Base-by-base conservation (phyloP, 2,329 filamentous ascomycete species). In the Penicillium fuscoglaucum region DNA sequence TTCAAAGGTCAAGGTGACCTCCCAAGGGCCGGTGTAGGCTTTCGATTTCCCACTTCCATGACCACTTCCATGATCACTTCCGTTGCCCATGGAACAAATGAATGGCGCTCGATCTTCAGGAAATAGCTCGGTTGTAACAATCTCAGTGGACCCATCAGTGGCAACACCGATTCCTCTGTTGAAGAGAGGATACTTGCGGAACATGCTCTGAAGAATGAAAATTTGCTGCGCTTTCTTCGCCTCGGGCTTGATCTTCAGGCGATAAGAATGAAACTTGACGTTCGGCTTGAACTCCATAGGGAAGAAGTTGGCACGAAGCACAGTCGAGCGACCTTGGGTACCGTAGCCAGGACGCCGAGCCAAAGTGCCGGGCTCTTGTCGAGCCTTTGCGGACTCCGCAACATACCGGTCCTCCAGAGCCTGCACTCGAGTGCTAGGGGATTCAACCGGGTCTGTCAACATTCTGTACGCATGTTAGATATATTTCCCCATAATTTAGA, bases 231-330 rank as follows among this genome's bases (percentile, higher is more conserved):
- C 49, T 33, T 51, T 55, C 8, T 37, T 37, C 1, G 46, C 39
- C 3, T 55, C 49, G 1, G 59, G 63, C 2, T n/a, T 12, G 29
- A 61, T 43, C 4, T 43, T 56, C 12, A 61, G 44, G 0, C 29
- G 46, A 41, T 66, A 65, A 0, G 51, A 55, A 26, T 57, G 35
- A 37, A 62, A 58, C 3, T 19, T 39, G 17, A 55, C 6, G 2
- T 26, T 21, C 0, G 55, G 57, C 12, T 61, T 55, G 45, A 67
- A 57, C 0, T 31, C 13, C 28, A 65, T 40, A 0, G 51, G 26
- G 26, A 66, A 64, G 44, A 66, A 66, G 26, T 68, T 66, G 1
- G 64, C 57, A 10, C 63, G 59, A 17, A 66, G 37, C 1, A 41
- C 35, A 4, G 59, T 47, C 0, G 26, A 0, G 8, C 35, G 50